phyloP scores from a whole-genome alignment of 2,329 filamentous ascomycete genomes.

The Furcasterigmium furcatum region DNA sequence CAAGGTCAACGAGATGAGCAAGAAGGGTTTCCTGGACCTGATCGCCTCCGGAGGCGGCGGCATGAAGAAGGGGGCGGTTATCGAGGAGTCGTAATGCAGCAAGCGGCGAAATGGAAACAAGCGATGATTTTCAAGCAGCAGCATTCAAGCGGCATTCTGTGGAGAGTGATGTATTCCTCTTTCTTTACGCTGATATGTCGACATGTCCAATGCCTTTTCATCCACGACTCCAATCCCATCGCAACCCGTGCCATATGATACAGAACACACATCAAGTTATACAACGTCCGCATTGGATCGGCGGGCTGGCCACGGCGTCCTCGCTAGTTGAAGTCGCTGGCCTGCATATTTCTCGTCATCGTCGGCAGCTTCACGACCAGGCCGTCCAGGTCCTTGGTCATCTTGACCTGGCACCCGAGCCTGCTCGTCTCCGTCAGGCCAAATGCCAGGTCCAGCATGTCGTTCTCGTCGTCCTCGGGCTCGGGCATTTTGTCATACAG shows the following conservation, averaged over 20 bases:
- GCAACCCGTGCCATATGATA: conserved; percentile 7
- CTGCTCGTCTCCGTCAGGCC: conserved; percentile 82
- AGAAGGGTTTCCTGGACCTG: conserved; percentile 91
- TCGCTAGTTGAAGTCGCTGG: conserved; percentile 73
- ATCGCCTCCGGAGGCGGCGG: conserved; percentile 66
- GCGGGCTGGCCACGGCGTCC: background rate
- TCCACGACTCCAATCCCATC: background rate
- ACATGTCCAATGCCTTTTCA: background rate
- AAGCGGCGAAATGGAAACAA: background rate
- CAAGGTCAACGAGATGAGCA: conserved; percentile 92
- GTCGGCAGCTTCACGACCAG: conserved; percentile 79
- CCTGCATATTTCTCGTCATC: conserved; percentile 95
- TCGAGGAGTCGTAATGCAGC: conserved; percentile 50
- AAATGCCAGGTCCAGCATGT: conserved; percentile 89
- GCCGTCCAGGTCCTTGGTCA: conserved; percentile 88
- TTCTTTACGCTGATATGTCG: conserved; percentile 3
- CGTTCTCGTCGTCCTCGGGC: conserved; percentile 78
- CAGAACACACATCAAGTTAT: conserved; percentile 5
- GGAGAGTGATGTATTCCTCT: conserved; percentile 18
- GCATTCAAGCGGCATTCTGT: background rate
- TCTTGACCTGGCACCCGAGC: conserved; percentile 85
- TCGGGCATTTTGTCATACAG: conserved; percentile 77
- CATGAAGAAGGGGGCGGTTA: conserved; percentile 53
- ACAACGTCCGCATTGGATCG: background rate
- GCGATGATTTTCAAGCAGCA: conserved; percentile 6